Evolutionary conservation across 306 rosid species (phyloP).

Genomic region (Ziziphus jujuba): DNA sequence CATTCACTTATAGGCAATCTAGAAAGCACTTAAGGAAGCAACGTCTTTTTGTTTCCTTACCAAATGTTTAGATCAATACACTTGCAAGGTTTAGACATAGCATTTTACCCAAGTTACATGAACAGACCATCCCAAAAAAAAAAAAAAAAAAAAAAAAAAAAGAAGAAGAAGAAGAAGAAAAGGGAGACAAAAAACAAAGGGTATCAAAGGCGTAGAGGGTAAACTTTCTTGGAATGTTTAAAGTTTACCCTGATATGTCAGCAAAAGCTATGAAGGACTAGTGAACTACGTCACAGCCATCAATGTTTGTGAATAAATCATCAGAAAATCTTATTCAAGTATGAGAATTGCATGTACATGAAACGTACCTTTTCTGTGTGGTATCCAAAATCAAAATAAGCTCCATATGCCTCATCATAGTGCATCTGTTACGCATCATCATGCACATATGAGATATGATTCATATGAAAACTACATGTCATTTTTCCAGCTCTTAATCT

Average conservation of each 20-base stretch:
- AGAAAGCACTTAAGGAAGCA: neutral
- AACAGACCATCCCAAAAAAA: neutral
- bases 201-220: neutral
- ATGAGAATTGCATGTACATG: conserved; percentile 9
- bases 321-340: neutral
- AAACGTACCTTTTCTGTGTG: conserved; percentile 88
- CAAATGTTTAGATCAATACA: neutral
- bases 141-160: neutral
- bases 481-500: neutral
- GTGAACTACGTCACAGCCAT: neutral
- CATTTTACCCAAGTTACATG: too few species aligned
- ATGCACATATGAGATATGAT: conserved; percentile 29
- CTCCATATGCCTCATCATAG: conserved; percentile 63
- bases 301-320: neutral
- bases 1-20: neutral
- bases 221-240: too few species aligned
- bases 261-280: neutral
- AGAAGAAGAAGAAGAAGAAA: too few species aligned
- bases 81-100: neutral
- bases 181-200: too few species aligned
- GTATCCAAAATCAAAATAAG: conserved; percentile 89
- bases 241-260: neutral
- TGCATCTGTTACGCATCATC: conserved; percentile 73
- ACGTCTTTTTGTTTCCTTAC: neutral
- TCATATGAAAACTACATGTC: neutral